A percentile compares a stretch with the other conserved stretches of the same genome.
phyloP scores from a whole-genome alignment of 2,329 filamentous ascomycete genomes.

The Myriosclerotinia duriaeana region DNA sequence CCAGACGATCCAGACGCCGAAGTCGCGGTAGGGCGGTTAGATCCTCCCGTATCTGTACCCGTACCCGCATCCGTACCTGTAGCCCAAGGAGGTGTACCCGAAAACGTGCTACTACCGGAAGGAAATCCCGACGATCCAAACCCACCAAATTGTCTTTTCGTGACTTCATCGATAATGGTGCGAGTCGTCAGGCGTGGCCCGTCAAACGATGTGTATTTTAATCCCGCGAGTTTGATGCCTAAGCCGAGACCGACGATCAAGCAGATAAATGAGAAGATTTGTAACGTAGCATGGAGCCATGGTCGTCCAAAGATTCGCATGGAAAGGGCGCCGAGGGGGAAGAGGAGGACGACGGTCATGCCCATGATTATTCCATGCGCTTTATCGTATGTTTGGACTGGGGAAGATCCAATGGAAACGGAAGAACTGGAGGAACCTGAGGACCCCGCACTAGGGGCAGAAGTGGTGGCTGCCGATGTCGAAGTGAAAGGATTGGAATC shows the following conservation, averaged over 20 bases:
- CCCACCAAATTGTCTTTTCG: conserved; percentile 10
- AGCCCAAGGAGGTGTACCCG: conserved; percentile 16
- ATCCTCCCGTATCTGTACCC: not conserved
- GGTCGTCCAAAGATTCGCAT: conserved; percentile 57
- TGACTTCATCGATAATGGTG: not conserved
- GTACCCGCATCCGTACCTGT: conserved; percentile 13
- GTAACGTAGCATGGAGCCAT: conserved; percentile 55
- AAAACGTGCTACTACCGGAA: not conserved
- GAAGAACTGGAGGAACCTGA: not conserved
- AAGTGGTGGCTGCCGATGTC: conserved; percentile 17
- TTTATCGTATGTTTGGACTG: conserved; percentile 29
- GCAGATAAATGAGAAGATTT: conserved; percentile 53
- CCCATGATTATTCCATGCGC: conserved; percentile 62
- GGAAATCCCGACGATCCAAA: conserved; percentile 1
- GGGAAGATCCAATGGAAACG: not conserved
- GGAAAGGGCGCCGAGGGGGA: conserved; percentile 59
- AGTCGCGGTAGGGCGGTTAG: not conserved
- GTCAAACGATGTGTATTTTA: conserved; percentile 36
- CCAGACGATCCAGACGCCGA: not conserved
- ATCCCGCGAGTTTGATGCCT: conserved; percentile 51
- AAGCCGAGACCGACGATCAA: conserved; percentile 62
- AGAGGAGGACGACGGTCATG: conserved; percentile 57
- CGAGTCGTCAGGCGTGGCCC: not conserved
- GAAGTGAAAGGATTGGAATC: conserved; percentile 36
- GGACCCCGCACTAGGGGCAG: conserved; percentile 21